Percentiles rank a stretch among this genome's conserved stretches.
Evolutionary conservation across 129 eudicot species (phyloP).

Genomic region (carrot (Daucus carota)): DNA sequence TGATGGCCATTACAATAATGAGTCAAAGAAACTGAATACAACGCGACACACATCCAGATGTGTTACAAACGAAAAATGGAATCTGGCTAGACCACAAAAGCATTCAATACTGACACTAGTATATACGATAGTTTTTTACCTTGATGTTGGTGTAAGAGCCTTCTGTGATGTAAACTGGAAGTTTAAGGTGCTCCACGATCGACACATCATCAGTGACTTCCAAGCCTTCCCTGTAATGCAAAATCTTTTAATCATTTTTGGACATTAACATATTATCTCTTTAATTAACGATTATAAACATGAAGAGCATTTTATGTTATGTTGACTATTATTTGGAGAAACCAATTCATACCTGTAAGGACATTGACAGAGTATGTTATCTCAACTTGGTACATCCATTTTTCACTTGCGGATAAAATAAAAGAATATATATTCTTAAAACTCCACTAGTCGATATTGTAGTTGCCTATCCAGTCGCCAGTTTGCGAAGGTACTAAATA

Average conservation of each 20-base stretch:
- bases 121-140: slow-evolving; percentile 32
- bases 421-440: not conserved
- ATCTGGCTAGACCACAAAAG: not conserved
- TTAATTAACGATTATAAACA: not conserved
- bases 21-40: not conserved
- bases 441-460: not conserved
- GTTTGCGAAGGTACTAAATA: not conserved
- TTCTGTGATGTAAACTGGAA: slow-evolving; percentile 93
- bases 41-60: not conserved
- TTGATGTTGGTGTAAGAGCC: slow-evolving; percentile 98
- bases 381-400: not conserved
- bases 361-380: not conserved
- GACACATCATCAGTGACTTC: slow-evolving; percentile 99
- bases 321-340: not conserved
- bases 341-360: not conserved
- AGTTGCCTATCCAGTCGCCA: not conserved
- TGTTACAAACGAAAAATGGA: not conserved
- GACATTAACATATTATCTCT: not conserved
- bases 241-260: too few relatives aligned
- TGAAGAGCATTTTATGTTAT: not conserved
- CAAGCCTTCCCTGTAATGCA: slow-evolving; percentile 62
- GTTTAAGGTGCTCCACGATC: slow-evolving; percentile 92
- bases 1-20: not conserved
- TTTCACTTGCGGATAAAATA: not conserved
- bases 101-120: not conserved